Conservation (phyloP, 2,329 filamentous ascomycete species). For the Calonectria crousiana region DNA sequence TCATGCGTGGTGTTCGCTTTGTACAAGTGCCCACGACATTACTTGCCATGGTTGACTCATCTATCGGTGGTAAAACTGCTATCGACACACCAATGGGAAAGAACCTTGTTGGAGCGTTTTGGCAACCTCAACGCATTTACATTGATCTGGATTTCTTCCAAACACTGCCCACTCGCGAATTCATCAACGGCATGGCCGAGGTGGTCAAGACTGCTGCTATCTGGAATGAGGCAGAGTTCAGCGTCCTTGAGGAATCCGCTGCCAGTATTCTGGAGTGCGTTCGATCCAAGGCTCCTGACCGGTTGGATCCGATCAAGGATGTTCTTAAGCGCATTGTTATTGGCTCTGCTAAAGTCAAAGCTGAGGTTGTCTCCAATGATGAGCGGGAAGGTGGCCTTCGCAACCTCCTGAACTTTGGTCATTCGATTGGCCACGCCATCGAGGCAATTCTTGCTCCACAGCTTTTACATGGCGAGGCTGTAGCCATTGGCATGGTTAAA, state of each 20-base stretch:
- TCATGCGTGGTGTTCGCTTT: conserved; percentile 97
- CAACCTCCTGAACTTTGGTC: conserved; percentile 96
- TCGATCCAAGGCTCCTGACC: conserved; percentile 55
- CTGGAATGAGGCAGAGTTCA: conserved; percentile 90
- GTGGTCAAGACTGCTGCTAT: conserved; percentile 98
- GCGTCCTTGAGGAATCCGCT: conserved; percentile 85
- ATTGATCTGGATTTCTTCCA: conserved; percentile 94
- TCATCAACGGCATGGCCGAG: conserved; percentile 99
- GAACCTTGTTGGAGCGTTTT: conserved; percentile 95
- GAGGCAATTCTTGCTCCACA: conserved; percentile 97
- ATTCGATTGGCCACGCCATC: conserved; percentile 97
- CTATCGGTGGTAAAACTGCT: conserved; percentile 97
- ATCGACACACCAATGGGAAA: conserved; percentile 97
- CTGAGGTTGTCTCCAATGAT: conserved; percentile 92
- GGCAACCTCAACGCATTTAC: conserved; percentile 95
- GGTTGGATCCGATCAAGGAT: conserved; percentile 77
- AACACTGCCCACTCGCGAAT: conserved; percentile 89
- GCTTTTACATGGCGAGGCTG: conserved; percentile 93
- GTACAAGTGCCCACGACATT: conserved; percentile 97
- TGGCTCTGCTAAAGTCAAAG: conserved; percentile 93
- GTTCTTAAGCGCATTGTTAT: conserved; percentile 85
- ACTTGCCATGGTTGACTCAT: conserved; percentile 97
- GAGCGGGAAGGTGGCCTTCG: conserved; percentile 94
- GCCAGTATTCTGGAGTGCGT: conserved; percentile 72
- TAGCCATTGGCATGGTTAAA: conserved; percentile 98